Base-by-base conservation (phyloP, 805 yeast species). In the Candida suzukii region DNA sequence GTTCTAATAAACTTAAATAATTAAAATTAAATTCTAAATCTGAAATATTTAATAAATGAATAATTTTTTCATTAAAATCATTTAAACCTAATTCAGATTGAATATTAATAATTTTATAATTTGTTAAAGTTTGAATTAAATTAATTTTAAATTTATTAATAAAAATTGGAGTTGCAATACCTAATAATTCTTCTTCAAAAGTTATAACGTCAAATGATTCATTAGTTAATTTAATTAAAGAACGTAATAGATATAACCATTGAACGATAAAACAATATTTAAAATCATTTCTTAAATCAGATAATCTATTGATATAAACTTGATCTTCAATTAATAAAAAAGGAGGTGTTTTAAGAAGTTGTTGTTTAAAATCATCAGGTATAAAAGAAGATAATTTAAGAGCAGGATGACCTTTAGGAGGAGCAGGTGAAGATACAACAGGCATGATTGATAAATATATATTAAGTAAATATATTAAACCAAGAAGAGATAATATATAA, bases 111-210 rank as follows among this genome's bases (percentile, higher is more conserved):
- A 52, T 51, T 40, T 57, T 61, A 37, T 41, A 50, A 41, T 69
- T 71, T 34, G 64, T 69, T 21, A 74, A 53, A 27, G 57, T 57
- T 31, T 66, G 60, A 31, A 73, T 57, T 40, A 74, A 56, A 22
- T 68, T 68, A 9, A 59, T 45, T 40, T 74, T 68, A 27, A 78
- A 61, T 43, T 64, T 70, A 42, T 67, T 65, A 13, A 69, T 51
- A 39, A 78, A 61, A 36, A 67, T 57, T 14, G 72, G 74, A 19
- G 57, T 56, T 1, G 64, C 61, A 19, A 69, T 46, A 14, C 71
- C 72, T 21, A 78, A 61, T 13, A 80, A 59, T 48, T 80, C 88
- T 50, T 78, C 78, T 51, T 80, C 88, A 45, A 80, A 70, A 17
- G 72, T 61, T 43, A 78, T 81, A 8, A 72, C 70, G 49, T 79